Evolutionary conservation across 768 basidiomycete species (phyloP).

Genomic region (Kwoniella dejecticola): DNA sequence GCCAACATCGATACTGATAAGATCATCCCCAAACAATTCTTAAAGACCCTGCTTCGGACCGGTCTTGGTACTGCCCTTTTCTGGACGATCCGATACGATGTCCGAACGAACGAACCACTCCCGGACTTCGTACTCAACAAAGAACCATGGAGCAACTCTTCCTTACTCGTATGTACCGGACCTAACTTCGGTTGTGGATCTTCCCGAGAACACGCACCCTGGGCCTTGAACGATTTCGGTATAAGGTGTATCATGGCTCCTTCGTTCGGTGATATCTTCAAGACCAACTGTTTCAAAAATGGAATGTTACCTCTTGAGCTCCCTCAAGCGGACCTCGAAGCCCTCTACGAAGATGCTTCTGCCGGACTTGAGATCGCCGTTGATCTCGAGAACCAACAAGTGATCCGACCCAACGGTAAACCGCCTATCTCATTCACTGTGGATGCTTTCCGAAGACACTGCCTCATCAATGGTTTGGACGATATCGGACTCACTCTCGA

Average conservation of each 20-base stretch:
- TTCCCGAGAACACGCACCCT: slow-evolving; percentile 87
- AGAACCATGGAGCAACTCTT: slow-evolving; percentile 71
- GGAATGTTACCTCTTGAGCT: slow-evolving; percentile 81
- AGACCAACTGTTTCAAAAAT: slow-evolving; percentile 80
- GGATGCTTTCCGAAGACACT: slow-evolving; percentile 89
- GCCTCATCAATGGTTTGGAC: slow-evolving; percentile 92
- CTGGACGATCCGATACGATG: slow-evolving; percentile 75
- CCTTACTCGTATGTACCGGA: slow-evolving; percentile 79
- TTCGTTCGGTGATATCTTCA: slow-evolving; percentile 88
- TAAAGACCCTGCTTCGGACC: slow-evolving; percentile 88
- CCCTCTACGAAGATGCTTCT: slow-evolving; percentile 75
- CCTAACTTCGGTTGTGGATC: slow-evolving; percentile 90
- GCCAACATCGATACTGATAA: slow-evolving; percentile 89
- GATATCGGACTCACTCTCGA: slow-evolving; percentile 94
- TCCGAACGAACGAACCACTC: slow-evolving; percentile 69
- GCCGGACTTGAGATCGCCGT: slow-evolving; percentile 76
- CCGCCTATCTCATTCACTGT: slow-evolving; percentile 71
- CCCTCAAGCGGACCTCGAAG: slow-evolving; percentile 69
- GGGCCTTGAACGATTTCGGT: slow-evolving; percentile 72
- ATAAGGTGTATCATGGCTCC: slow-evolving; percentile 85
- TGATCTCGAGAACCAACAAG: slow-evolving; percentile 78
- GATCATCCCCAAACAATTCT: slow-evolving; percentile 92
- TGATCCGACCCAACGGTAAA: slow-evolving; percentile 69
- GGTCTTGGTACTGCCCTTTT: slow-evolving; percentile 82
- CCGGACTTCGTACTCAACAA: slow-evolving; percentile 85